Base-by-base conservation (phyloP, 163 green algal species). In the Scenedesmus sp. region DNA sequence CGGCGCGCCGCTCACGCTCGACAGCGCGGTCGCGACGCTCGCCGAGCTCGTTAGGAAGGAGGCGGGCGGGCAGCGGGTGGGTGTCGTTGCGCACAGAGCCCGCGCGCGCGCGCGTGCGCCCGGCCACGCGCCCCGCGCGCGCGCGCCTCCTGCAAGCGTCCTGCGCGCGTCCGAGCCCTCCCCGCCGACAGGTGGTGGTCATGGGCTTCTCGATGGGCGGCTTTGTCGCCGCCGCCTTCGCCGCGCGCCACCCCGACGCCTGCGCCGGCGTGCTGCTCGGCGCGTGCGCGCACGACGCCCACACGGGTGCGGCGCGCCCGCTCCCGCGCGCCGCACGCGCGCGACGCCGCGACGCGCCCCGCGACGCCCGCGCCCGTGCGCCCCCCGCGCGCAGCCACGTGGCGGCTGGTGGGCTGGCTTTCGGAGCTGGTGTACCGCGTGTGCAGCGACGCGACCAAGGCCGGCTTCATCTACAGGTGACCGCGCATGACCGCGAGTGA, bases 161-260 rank as follows among this genome's bases (percentile, higher is more conserved):
- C n/a, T n/a, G n/a, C n/a, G n/a, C n/a, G 18, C 48, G 18, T 57
- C 17, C 48, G 15, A 18, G n/a, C n/a, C n/a, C n/a, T n/a, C 39
- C 39, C 39, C 6, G 50, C 50, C 18, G 18, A 4, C 73, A 74
- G 60, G 60, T 81, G 33, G 44, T 81, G 10, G 18, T 81, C n/a
- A 74, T 74, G 73, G 73, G 73, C 10, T 81, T 81, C 36, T 58
- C 28, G 45, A 81, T 81, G 73, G 73, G 73, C 26, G 73, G 73
- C 60, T 81, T 53, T 22, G 47, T 74, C 0, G 60, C 73, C 18
- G 73, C 73, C 18, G 73, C 73, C 0, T 81, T 74, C 66, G 73
- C 73, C 20, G 73, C 73, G 31, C 33, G 31, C 24, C 60, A 81
- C 54, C 73, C 73, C 6, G 60, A 81, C 20, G n/a, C 64, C 22